Evolutionary conservation across 495 filamentous ascomycete genomes (phyloP), one percentile per base, ranked within the genome.

Genomic region (Penicillium salamii): DNA sequence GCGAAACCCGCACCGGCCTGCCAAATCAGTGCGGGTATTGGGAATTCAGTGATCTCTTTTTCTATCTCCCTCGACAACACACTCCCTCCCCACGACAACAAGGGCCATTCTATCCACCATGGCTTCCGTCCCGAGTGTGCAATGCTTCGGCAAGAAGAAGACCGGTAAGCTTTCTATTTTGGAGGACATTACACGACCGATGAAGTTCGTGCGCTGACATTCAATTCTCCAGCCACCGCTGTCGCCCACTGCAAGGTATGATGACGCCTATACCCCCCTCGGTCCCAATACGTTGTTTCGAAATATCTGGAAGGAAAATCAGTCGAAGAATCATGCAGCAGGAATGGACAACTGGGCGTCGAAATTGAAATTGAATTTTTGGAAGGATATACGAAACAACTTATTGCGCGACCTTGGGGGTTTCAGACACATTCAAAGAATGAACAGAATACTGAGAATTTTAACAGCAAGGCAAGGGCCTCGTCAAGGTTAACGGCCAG

Each of bases 401-500:
- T 37, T 26, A 50, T 38, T 39, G 49, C 52, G 50, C 52, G 49
- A 48, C 40, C 33, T 53, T 51, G 40, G 53, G 50, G 53, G 23
- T 28, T 18, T 26, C 23, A 50, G 26, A 45, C 21, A 48, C 37
- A 54, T 9, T 21, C 9, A 41, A n/a, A 36, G 34, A 41, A 28
- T 48, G 57, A 62, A 63, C 53, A 55, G 39, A 35, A 57, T 53
- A 57, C 69, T 72, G 59, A 72, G 65, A 60, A 52, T 63, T 60
- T 49, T 60, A 67, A 70, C 67, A 91, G 89, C 76, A 85, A 74
- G 90, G 90, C 66, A 89, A 88, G 71, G 93, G 93, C 74, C 87
- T 98, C 63, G 80, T 98, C 78, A 95, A 91, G 82, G 93, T 97
- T 70, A 98, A 98, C 81, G 93, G 93, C 75, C 87, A 90, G 76